phyloP scores from a whole-genome alignment of 1,139 yeast genomes.

The Lodderomyces jiufengensis region DNA sequence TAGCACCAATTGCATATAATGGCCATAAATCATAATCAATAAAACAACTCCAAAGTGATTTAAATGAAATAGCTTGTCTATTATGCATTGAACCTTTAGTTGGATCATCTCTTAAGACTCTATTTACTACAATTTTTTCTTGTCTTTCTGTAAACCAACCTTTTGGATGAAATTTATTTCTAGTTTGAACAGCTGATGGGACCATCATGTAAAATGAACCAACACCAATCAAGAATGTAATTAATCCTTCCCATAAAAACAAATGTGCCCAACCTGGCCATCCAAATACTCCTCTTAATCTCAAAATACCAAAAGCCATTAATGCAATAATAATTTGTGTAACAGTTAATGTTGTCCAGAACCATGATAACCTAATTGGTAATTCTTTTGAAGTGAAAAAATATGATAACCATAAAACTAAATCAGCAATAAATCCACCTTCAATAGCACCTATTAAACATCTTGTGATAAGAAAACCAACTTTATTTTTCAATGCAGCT shows the following conservation, averaged over 20 bases:
- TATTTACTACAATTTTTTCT: conserved; percentile 58
- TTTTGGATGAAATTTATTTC: conserved; percentile 43
- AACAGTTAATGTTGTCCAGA: conserved; percentile 16
- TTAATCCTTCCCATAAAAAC: conserved; percentile 59
- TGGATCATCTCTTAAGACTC: conserved; percentile 65
- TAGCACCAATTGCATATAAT: conserved; percentile 47
- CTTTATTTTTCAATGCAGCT: conserved; percentile 20
- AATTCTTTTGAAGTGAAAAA: conserved; percentile 25
- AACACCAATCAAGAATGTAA: conserved; percentile 54
- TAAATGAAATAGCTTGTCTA: conserved; percentile 48
- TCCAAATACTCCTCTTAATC: conserved; percentile 25
- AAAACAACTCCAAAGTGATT: conserved; percentile 36
- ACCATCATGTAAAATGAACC: conserved; percentile 54
- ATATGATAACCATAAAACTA: conserved; percentile 24
- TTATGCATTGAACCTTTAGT: conserved; percentile 67
- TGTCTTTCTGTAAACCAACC: conserved; percentile 64
- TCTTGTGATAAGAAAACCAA: conserved; percentile 24
- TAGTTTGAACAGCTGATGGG: conserved; percentile 54
- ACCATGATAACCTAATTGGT: conserved; percentile 21
- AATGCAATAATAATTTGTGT: conserved; percentile 36
- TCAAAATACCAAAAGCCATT: conserved; percentile 28
- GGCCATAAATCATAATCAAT: conserved; percentile 60
- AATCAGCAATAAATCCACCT: conserved; percentile 32
- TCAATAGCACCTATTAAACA: conserved; percentile 26
- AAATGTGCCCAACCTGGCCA: conserved; percentile 61